Evolutionary conservation across 352 stramenopile genomes (phyloP), one percentile per base, ranked within the genome.

Genomic region (Phytophthora fragariaefolia): DNA sequence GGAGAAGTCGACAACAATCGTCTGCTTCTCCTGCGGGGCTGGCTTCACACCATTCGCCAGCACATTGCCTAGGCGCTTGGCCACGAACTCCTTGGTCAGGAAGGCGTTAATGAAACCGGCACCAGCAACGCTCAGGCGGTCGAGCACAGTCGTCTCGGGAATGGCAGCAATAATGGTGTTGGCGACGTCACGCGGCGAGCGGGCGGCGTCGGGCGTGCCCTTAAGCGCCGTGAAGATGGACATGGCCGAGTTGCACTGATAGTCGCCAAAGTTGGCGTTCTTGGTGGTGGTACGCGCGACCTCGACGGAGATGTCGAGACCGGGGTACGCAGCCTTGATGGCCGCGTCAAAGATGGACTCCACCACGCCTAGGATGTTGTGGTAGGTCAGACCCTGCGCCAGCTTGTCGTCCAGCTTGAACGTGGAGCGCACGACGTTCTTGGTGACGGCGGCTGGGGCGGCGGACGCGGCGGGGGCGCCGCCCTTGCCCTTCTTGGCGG

Each of bases 231-330:
- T 98, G 76, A 97, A 99, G 56, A 99, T 91, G 40, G 87, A 79
- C 97, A 99, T 99, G 59, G 97, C 92, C 26, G 89, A 96, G 81
- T 99, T 99, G 79, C 97, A 99, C 84, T 99, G 98, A 84, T 98
- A 99, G 81, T 99, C 98, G 46, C 87, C 87, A 61, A 94, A 94
- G 64, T 91, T 90, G 60, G 85, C 73, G 69, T 92, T 94, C 74
- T 94, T 94, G 4, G 73, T 60, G 62, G 87, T 89, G 20, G 87
- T 93, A 58, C 85, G 84, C 53, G 83, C 88, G 28, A 94, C 73
- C 32, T 89, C 79, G 36, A 93, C 83, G 18, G 79, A 61, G 32
- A 91, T 63, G 30, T 69, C 52, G 26, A 94, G 40, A 4, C 74
- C 74, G 7, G 87, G 87, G 64, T 87, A 96, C 40, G 84, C 85